These are phyloP conservation scores for Xylaria venustula DNA, from an alignment of 495 filamentous ascomycete genomes.

Conservation along the genomic window DNA sequence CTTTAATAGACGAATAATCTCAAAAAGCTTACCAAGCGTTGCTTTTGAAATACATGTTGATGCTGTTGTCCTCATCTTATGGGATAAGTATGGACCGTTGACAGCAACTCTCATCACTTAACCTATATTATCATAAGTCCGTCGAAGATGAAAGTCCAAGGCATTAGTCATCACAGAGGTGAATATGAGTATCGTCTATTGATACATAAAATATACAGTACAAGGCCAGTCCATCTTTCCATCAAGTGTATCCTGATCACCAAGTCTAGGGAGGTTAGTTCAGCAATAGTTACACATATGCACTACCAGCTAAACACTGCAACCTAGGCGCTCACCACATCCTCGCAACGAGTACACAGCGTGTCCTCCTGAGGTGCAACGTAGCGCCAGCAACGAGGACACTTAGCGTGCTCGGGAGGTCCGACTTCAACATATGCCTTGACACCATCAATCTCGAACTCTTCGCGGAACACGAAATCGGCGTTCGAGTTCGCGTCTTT, in stretches of 20 bases:
- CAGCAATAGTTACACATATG: neutral
- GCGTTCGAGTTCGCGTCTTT: slow-evolving; percentile 23
- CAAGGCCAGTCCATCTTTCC: slow-evolving; percentile 1
- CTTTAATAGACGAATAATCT: neutral
- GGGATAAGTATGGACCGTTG: no score
- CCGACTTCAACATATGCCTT: slow-evolving; percentile 59
- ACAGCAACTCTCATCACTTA: no score
- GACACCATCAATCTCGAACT: slow-evolving; percentile 51
- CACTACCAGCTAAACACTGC: no score
- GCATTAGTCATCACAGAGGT: slow-evolving; percentile 7
- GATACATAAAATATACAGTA: slow-evolving; percentile 4
- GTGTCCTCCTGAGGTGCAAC: slow-evolving; percentile 55
- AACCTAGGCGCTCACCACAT: no score
- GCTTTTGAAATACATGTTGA: no score
- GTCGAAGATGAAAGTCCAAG: no score
- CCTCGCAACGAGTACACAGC: slow-evolving; percentile 73
- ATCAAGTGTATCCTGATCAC: slow-evolving; percentile 6
- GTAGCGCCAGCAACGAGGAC: slow-evolving; percentile 86
- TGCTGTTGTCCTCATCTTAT: no score
- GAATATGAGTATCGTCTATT: slow-evolving; percentile 7
- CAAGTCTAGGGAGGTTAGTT: neutral
- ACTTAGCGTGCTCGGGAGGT: slow-evolving; percentile 69
- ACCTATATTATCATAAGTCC: no score
- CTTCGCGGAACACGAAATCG: slow-evolving; percentile 54
- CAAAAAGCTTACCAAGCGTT: no score